Base-by-base conservation (phyloP, 106 monocot genomes). In the Posidonia australis region DNA sequence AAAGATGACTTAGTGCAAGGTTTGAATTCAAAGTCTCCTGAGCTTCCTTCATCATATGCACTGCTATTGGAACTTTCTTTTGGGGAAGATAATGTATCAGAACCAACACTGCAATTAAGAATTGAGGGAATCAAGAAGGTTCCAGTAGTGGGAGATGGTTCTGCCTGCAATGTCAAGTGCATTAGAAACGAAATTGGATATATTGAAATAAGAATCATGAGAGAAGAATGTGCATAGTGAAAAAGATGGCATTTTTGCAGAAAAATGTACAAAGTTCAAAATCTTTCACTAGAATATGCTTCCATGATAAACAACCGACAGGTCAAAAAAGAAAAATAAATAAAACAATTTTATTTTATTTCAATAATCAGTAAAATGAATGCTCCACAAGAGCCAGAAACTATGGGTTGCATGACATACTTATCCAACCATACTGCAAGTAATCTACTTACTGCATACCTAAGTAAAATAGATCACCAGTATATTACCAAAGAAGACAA, bases 131-230 rank as follows among this genome's bases (percentile, higher is more conserved):
- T 76, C 11, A 58, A 71, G 60, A 90, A 84, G 18, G 90, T 82
- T 32, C 94, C 94, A n/a, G 94, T 90, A 10, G 94, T 96, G 36
- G 94, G 94, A 18, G 94, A 96, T 30, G 94, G 86, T 51, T 90
- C 94, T 29, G 78, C 84, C 94, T 96, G 83, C 55, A 86, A 28
- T 13, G 44, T 18, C 25, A 21, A 54, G 23, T 3, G 22, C n/a
- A 54, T 10, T 16, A 49, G 48, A 16, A 2, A 9, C 4, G 10
- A 49, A 2, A 16, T 49, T 49, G 48, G 4, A 49, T 49, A 7
- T 4, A n/a, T 18, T 11, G 18, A 42, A 61, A 41, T 61, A 42
- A 17, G 11, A 58, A 17, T 58, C 18, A 42, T 30, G 18, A 22
- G 26, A 58, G 13, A 26, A 16, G 28, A 58, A 58, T 58, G 14